A percentile compares a stretch with the other conserved stretches of the same genome.
Conservation (phyloP, 148 eudicot genomes). For the Suaeda aralocaspica region DNA sequence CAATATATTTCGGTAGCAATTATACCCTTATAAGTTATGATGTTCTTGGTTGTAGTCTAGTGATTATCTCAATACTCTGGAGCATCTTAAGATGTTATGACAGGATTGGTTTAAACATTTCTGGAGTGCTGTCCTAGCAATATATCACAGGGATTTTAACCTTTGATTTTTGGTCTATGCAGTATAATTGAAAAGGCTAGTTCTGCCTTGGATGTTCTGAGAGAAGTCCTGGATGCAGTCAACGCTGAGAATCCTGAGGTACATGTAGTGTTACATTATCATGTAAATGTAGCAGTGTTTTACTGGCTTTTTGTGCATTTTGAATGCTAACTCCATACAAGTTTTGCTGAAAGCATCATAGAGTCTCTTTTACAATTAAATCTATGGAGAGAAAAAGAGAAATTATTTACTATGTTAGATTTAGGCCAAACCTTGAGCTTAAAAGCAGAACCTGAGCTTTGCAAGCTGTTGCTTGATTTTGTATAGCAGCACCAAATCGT, state of each 20-base stretch:
- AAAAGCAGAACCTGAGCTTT: neutral
- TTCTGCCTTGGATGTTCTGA: conserved; percentile 76
- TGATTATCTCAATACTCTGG: neutral
- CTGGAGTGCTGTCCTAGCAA: neutral
- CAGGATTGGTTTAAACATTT: neutral
- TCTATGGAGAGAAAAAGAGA: no score
- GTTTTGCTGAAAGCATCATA: neutral
- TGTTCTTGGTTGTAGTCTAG: neutral
- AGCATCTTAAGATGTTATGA: neutral
- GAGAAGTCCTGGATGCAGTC: conserved; percentile 89
- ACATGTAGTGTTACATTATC: neutral
- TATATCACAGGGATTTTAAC: conserved; percentile 1
- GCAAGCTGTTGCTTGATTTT: neutral
- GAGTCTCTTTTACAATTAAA: no score
- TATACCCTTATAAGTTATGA: neutral
- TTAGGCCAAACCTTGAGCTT: neutral
- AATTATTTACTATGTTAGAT: neutral
- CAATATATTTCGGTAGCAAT: no score
- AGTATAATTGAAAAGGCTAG: conserved; percentile 88
- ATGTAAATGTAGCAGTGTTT: neutral
- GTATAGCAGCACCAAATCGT: neutral
- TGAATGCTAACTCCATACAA: neutral
- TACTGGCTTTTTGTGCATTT: conserved; percentile 2
- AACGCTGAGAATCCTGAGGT: conserved; percentile 80
- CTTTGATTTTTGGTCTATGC: conserved; percentile 21